Base-by-base conservation (phyloP, 805 yeast species). In the Nakazawaea wyomingensis region DNA sequence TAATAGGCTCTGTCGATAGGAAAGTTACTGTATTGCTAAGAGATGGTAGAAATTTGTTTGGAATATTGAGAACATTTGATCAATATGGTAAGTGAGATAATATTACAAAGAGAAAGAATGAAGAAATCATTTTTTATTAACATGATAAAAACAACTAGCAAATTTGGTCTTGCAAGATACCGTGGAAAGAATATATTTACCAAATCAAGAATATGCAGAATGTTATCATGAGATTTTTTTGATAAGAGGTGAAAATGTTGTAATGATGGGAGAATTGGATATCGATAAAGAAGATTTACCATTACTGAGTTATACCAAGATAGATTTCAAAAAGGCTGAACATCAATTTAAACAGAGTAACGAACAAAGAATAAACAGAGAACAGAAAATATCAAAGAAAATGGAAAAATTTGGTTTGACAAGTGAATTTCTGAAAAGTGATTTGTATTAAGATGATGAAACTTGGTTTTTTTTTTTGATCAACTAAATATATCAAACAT, bases 201-300 rank as follows among this genome's bases (percentile, higher is more conserved):
- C 71, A 14, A 77, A 71, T 13, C 53, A 49, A 8, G 64, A 67
- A 37, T 91, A 80, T 57, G 95, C 85, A 7, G 96, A 91, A 60
- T 69, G 67, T n/a, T 71, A 71, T 39, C 52, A 57, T 13, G 43
- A 45, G 7, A 85, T 87, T 39, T 82, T 81, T 58, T 76, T 93
- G 66, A 82, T 93, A 32, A 83, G 99, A 64, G 99, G 99, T 48
- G 99, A 93, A 62, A 91, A 91, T 55, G 93, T 93, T 7, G 93
- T 90, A 8, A 77, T 90, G 80, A 61, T 93, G 59, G 99, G 98
- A 17, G 97, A 91, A 60, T 76, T 91, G 48, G 96, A 90, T 61
- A 84, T 88, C 48, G 96, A 87, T 56, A 75, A 68, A 49, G 96
- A 89, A 62, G 95, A 85, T 56, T 76, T 68, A 48, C 85, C 85